phyloP scores from a whole-genome alignment of 768 basidiomycete genomes.

The Scleroderma bovista region DNA sequence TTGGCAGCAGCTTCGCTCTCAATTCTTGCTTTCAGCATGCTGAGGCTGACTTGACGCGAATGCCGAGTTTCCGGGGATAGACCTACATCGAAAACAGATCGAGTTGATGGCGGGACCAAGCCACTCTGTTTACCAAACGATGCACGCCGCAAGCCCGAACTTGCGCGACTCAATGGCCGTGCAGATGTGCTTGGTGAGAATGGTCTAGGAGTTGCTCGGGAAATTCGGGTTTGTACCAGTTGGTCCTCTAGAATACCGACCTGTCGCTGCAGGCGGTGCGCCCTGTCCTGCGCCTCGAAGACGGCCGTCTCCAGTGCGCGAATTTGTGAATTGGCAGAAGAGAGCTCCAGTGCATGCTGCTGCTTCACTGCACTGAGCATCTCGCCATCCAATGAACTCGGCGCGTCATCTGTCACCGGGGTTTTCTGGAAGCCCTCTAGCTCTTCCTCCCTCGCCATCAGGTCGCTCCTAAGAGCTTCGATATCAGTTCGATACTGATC shows the following conservation, averaged over 20 bases:
- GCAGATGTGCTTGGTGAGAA: constrained; percentile 43
- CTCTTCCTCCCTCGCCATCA: constrained; percentile 60
- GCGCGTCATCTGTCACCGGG: constrained; percentile 33
- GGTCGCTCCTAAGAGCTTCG: constrained; percentile 60
- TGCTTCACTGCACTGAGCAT: constrained; percentile 63
- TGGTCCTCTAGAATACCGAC: constrained; percentile 63
- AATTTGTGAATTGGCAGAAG: constrained; percentile 73
- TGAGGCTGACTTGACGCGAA: constrained; percentile 77
- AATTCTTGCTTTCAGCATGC: constrained; percentile 89
- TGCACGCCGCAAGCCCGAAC: constrained; percentile 33
- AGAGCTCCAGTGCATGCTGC: constrained; percentile 77
- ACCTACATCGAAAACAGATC: constrained; percentile 62
- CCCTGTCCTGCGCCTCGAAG: constrained; percentile 67
- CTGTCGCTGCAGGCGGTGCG: constrained; percentile 66
- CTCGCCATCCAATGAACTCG: constrained; percentile 66
- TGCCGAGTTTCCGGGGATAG: constrained; percentile 73
- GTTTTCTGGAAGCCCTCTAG: constrained; percentile 48
- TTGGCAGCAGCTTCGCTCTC: constrained; percentile 62
- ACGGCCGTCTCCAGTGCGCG: constrained; percentile 67
- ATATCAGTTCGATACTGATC: constrained; percentile 62
- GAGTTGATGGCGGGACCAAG: constrained; percentile 37
- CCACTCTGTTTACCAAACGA: constrained; percentile 29
- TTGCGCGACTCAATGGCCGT: constrained; percentile 38
- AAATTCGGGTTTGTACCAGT: constrained; percentile 42
- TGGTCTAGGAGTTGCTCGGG: constrained; percentile 38